These are phyloP conservation scores for Corymbia calophylla DNA, from an alignment of 441 rosid species.

Conservation along the genomic window DNA sequence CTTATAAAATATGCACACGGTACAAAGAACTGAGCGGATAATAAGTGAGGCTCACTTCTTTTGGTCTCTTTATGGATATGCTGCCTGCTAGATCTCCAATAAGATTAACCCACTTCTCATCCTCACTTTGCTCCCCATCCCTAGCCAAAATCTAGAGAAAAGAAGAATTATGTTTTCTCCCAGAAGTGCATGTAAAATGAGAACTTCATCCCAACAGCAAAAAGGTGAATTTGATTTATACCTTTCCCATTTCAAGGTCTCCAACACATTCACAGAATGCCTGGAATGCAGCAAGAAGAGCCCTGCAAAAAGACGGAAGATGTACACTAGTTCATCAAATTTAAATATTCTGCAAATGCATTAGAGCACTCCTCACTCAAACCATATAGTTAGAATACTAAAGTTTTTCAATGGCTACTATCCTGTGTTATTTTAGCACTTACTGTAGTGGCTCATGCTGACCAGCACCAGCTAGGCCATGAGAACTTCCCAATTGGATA, in stretches of 20 bases:
- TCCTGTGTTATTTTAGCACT: neutral
- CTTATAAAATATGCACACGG: neutral
- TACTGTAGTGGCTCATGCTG: constrained; percentile 87
- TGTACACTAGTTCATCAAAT: neutral
- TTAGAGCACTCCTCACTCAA: constrained; percentile 2
- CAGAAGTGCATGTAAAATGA: neutral
- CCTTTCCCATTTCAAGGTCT: constrained; percentile 99
- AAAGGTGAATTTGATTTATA: constrained; percentile 12
- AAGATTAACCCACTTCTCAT: constrained; percentile 93
- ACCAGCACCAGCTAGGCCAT: constrained; percentile 81
- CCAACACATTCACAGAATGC: constrained; percentile 99
- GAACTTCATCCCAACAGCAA: neutral
- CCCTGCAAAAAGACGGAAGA: constrained; percentile 46
- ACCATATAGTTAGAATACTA: neutral
- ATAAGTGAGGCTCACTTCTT: constrained; percentile 49
- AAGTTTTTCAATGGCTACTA: neutral
- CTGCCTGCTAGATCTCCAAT: constrained; percentile 87
- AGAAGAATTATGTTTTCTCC: constrained; percentile 1
- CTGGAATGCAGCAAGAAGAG: constrained; percentile 85
- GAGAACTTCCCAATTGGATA: constrained; percentile 94
- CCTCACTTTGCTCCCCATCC: constrained; percentile 77
- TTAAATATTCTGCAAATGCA: neutral
- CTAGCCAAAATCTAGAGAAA: constrained; percentile 79
- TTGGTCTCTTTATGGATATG: constrained; percentile 97
- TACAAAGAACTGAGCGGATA: neutral